A percentile compares a stretch with the other conserved stretches of the same genome.
These are phyloP conservation scores for Thielaviopsis ethacetica DNA, from an alignment of 2,329 filamentous ascomycete species.

Conservation along the genomic window DNA sequence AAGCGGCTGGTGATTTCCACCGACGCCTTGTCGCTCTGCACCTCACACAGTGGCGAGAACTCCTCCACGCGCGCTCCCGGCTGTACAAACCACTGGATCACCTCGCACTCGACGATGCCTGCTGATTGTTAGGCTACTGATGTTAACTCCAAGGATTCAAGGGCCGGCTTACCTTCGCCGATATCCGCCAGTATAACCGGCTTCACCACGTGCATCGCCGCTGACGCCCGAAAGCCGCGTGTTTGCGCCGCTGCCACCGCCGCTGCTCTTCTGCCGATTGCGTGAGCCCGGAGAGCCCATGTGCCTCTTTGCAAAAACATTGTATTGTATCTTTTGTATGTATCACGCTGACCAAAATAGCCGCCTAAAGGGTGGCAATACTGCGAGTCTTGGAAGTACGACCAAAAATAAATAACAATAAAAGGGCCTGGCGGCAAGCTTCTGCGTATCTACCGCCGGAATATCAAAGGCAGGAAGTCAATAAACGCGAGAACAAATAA, in stretches of 20 bases:
- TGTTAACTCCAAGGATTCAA: background rate
- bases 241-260: background rate
- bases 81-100: constrained; percentile 99
- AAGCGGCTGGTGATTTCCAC: constrained; percentile 91
- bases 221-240: constrained; percentile 15
- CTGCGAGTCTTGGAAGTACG: background rate
- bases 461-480: no score
- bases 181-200: constrained; percentile 74
- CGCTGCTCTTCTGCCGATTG: background rate
- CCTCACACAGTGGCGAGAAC: constrained; percentile 94
- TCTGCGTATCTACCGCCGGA: background rate
- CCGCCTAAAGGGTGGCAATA: background rate
- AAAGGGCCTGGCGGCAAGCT: background rate
- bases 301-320: constrained; percentile 42
- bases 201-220: constrained; percentile 43
- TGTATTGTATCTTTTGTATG: background rate
- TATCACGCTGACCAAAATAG: background rate
- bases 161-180: constrained; percentile 48
- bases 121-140: constrained; percentile 4
- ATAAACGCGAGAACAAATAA: background rate
- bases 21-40: constrained; percentile 91
- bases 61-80: constrained; percentile 91
- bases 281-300: constrained; percentile 24
- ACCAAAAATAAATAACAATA: background rate
- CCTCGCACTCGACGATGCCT: constrained; percentile 97